phyloP scores from a whole-genome alignment of 2,329 filamentous ascomycete genomes.

The Pseudocercospora eumusae region DNA sequence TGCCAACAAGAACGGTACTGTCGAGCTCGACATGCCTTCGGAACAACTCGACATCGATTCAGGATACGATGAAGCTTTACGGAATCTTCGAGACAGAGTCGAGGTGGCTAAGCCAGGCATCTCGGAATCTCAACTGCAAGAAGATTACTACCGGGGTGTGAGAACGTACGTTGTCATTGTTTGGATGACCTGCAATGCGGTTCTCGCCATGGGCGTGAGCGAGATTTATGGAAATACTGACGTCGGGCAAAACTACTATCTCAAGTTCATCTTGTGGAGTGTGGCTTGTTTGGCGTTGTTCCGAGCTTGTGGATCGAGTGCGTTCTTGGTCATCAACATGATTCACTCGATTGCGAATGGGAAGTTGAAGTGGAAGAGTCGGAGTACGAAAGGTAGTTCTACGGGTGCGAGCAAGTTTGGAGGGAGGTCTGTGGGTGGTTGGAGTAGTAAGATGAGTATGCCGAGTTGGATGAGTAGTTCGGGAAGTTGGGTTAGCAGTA shows the following conservation, averaged over 20 bases:
- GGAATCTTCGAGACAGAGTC: constrained; percentile 89
- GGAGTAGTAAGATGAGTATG: constrained; percentile 43
- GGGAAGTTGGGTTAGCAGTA: constrained; percentile 43
- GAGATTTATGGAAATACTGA: constrained; percentile 75
- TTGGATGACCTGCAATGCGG: constrained; percentile 90
- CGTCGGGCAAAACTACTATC: constrained; percentile 82
- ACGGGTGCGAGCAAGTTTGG: constrained; percentile 32
- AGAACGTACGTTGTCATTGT: constrained; percentile 96
- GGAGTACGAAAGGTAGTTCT: constrained; percentile 21
- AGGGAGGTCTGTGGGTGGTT: constrained; percentile 37
- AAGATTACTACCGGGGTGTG: constrained; percentile 97
- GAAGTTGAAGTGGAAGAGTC: constrained; percentile 61
- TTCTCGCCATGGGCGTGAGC: constrained; percentile 88
- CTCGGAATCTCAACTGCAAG: constrained; percentile 82
- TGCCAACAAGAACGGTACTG: constrained; percentile 60
- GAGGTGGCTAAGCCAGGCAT: constrained; percentile 67
- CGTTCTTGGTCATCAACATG: constrained; percentile 80
- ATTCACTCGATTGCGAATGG: constrained; percentile 87
- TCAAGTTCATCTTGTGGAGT: constrained; percentile 89
- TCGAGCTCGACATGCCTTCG: constrained; percentile 95
- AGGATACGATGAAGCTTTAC: constrained; percentile 93
- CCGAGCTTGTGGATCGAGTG: constrained; percentile 77
- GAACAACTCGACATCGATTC: constrained; percentile 98
- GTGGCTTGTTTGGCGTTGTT: constrained; percentile 86
- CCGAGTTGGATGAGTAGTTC: constrained; percentile 42